Base-by-base conservation (phyloP, 768 basidiomycete species). In the Grammothele lineata region DNA sequence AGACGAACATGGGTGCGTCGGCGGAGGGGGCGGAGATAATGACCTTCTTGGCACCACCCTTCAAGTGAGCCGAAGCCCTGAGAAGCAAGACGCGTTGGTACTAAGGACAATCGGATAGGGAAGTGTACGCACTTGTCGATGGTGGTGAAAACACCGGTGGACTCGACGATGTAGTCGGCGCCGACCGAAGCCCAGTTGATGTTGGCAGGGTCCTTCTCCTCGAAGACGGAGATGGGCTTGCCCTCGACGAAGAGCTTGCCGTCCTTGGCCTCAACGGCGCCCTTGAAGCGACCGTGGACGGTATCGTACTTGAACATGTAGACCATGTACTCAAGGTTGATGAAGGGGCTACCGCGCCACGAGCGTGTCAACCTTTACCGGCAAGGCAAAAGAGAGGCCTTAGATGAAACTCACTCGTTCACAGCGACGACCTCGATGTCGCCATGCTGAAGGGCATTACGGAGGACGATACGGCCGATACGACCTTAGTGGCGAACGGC, bases 261-360 rank as follows among this genome's bases (percentile, higher is more conserved):
- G 58, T 91, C 87, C 74, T 86, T 84, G 69, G 75, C 68, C 68
- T 83, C 76, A 58, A 95, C 79, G 39, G 79, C 67, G 54, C 94
- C 95, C 65, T 89, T 84, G 82, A 87, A 98, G 65, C 87, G 83
- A 43, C 92, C 86, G 72, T 95, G 92, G 54, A 92, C 89, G 47
- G 92, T 87, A 67, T 94, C 92, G 65, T 82, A 94, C 77, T 92
- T 95, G 87, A 96, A 94, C 92, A 96, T 92, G 81, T 96, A 96
- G 66, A 93, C 95, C 94, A 98, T 96, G 83, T 99, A 98, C 3
- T 85, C 78, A 58, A 94, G 83, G 66, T 91, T 84, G 55, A 99
- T 97, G 85, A 98, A 99, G 45, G 95, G 95, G 71, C 92, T 95
- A 25, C 17, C 37, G 21, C 26, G 57, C n/a, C n/a, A n/a, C n/a